Percentiles rank a stretch among this genome's conserved stretches.
phyloP scores from a whole-genome alignment of 1,284 basidiomycete genomes.

The Pascua guehoae region DNA sequence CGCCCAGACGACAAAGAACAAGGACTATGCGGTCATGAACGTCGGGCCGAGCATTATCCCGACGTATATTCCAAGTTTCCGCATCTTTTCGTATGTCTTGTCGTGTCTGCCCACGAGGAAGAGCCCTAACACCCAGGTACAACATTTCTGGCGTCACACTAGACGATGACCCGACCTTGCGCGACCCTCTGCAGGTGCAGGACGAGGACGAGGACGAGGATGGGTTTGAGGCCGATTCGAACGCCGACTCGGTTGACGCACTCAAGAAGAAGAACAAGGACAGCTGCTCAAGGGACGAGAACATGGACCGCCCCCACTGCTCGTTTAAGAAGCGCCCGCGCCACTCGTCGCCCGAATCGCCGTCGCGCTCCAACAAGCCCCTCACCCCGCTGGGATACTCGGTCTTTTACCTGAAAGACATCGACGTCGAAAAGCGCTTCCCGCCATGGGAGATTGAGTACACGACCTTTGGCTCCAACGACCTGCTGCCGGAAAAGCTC shows the following conservation, averaged over 20 bases:
- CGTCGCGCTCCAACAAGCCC: slow-evolving; percentile 36
- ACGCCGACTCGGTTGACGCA: slow-evolving; percentile 3
- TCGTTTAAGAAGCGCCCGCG: slow-evolving; percentile 42
- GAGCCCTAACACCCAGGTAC: slow-evolving; percentile 46
- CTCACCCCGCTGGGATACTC: slow-evolving; percentile 42
- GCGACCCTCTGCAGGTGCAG: slow-evolving; percentile 10
- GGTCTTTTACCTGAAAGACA: slow-evolving; percentile 71
- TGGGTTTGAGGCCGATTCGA: slow-evolving; percentile 9
- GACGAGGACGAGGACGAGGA: slow-evolving; percentile 22
- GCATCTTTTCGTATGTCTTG: slow-evolving; percentile 66
- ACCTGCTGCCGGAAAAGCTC: slow-evolving; percentile 45
- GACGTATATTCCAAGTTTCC: slow-evolving; percentile 78
- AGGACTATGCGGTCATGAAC: slow-evolving; percentile 70
- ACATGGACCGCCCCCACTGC: slow-evolving; percentile 49
- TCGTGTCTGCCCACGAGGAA: no score
- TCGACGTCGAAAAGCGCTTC: slow-evolving; percentile 59
- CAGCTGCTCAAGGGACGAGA: slow-evolving; percentile 38
- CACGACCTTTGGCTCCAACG: slow-evolving; percentile 58
- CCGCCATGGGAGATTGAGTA: slow-evolving; percentile 75
- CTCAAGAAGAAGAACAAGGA: slow-evolving; percentile 35
- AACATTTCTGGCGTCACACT: slow-evolving; percentile 58
- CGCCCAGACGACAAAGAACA: slow-evolving; percentile 58
- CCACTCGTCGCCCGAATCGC: slow-evolving; percentile 40
- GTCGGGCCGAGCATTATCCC: slow-evolving; percentile 78
- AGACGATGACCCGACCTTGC: slow-evolving; percentile 21